Conservation (phyloP, 176 grass and related monocot species). For the Cenchrus americanus region DNA sequence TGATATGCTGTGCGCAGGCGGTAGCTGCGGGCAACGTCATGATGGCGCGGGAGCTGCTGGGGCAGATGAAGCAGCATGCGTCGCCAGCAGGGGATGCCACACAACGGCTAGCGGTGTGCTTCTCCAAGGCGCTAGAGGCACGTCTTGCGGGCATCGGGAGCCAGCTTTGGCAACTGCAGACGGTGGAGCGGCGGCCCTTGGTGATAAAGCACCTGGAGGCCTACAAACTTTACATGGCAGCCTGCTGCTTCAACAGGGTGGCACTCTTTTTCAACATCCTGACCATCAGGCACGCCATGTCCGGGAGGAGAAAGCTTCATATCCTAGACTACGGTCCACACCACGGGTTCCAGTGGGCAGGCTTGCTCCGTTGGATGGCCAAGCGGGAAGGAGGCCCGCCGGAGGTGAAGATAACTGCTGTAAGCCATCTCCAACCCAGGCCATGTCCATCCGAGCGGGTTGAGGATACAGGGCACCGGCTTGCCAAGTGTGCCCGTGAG, state of each 20-base stretch:
- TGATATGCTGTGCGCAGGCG: conserved; percentile 59
- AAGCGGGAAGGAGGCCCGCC: conserved; percentile 34
- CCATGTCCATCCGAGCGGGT: conserved; percentile 37
- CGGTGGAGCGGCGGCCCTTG: conserved; percentile 22
- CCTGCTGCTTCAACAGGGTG: conserved; percentile 40
- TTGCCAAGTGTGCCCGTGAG: conserved; percentile 28
- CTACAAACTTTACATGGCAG: conserved; percentile 42
- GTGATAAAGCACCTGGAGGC: conserved; percentile 32
- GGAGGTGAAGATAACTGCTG: conserved; percentile 47
- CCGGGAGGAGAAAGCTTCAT: conserved; percentile 41
- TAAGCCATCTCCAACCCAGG: conserved; percentile 24
- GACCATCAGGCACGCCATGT: conserved; percentile 24
- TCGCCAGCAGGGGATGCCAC: conserved; percentile 55
- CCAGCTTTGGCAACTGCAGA: conserved; percentile 34
- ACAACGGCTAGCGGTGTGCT: conserved; percentile 62
- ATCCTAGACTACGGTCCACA: conserved; percentile 43
- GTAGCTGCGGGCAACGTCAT: conserved; percentile 43
- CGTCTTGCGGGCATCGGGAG: conserved; percentile 59
- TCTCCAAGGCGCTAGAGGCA: conserved; percentile 58
- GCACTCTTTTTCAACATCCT: not conserved
- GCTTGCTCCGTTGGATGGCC: conserved; percentile 24
- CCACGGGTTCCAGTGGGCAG: conserved; percentile 52
- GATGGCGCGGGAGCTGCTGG: conserved; percentile 43
- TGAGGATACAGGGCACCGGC: conserved; percentile 46
- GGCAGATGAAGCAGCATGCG: conserved; percentile 61